Conservation (phyloP, 306 rosid genomes). For the Prunus mume region DNA sequence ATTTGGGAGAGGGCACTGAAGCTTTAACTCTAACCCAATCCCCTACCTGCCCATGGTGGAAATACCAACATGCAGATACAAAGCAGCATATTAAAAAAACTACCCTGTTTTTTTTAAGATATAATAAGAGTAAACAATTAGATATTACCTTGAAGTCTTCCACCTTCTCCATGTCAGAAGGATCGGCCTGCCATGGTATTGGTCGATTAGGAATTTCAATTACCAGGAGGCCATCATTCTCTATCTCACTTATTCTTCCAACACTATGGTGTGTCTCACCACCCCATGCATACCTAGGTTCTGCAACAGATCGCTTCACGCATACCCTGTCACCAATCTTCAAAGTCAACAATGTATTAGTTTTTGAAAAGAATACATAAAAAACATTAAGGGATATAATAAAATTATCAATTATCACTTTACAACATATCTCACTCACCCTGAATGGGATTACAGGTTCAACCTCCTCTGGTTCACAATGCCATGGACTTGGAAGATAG, state of each 20-base stretch:
- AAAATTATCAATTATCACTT: not conserved
- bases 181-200: slow-evolving; percentile 98
- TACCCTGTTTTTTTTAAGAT: slow-evolving; percentile 3
- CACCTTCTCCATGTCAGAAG: slow-evolving; percentile 97
- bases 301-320: slow-evolving; percentile 97
- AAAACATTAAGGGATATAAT: not conserved
- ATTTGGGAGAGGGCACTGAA: slow-evolving; percentile 94
- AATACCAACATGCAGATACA: slow-evolving; percentile 7
- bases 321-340: slow-evolving; percentile 94
- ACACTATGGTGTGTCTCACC: slow-evolving; percentile 99
- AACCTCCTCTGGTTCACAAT: slow-evolving; percentile 99
- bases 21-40: slow-evolving; percentile 99
- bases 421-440: slow-evolving; percentile 42
- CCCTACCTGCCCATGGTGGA: slow-evolving; percentile 64
- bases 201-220: slow-evolving; percentile 94
- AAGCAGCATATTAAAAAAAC: slow-evolving; percentile 19
- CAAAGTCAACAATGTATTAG: slow-evolving; percentile 26
- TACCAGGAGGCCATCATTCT: slow-evolving; percentile 89
- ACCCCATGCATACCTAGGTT: slow-evolving; percentile 99
- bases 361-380: slow-evolving; percentile 8
- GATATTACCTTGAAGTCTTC: slow-evolving; percentile 84
- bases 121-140: slow-evolving; percentile 5
- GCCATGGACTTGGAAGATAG: slow-evolving; percentile 99
- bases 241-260: slow-evolving; percentile 93
- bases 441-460: slow-evolving; percentile 86